Evolutionary conservation across 768 basidiomycete genomes (phyloP), one percentile per base, ranked within the genome.

Genomic region (Leccinum barrowsii): DNA sequence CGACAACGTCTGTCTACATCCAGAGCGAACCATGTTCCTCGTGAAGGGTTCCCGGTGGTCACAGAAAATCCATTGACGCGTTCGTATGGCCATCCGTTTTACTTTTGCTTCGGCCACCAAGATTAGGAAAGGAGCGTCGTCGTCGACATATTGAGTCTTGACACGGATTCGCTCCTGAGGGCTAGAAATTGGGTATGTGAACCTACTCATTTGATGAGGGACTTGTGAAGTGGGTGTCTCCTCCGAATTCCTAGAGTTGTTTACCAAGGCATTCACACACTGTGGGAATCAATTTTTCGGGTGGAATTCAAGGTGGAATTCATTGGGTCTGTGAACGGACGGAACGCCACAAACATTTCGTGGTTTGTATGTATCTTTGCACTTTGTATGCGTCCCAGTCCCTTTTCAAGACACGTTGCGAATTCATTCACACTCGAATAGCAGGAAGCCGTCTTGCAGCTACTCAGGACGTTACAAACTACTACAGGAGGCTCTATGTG

Each of bases 21-120:
- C 13, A n/a, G 30, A 15, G 8, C 19, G 50, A 21, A 64, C 24
- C 44, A 2, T 40, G 7, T 21, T 8, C 2, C 34, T 6, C 5
- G 32, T 37, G 37, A 19, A 74, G 24, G 74, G 13, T 71, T 69
- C 50, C 56, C 74, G 44, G n/a, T 17, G 2, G 37, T 40, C 50
- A 12, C 44, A 48, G 21, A 22, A 40, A 17, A 40, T 35, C 0
- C 4, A 6, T 11, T 5, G 15, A n/a, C 6, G 26, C 4, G 28
- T 28, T 32, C 0, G 34, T 24, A 21, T 1, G 22, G 11, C 4
- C 30, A 57, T 15, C 50, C 52, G 3, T 67, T 69, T 37, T 17
- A 40, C 6, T 64, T 59, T 59, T 61, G 55, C 17, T 71, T 85
- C 24, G 78, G 81, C 69, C 83, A 81, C 55, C 46, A 77, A 59